Percentiles rank a stretch among this genome's conserved stretches.
phyloP scores from a whole-genome alignment of 2,329 filamentous ascomycete genomes.

The Verticillium klebahnii region DNA sequence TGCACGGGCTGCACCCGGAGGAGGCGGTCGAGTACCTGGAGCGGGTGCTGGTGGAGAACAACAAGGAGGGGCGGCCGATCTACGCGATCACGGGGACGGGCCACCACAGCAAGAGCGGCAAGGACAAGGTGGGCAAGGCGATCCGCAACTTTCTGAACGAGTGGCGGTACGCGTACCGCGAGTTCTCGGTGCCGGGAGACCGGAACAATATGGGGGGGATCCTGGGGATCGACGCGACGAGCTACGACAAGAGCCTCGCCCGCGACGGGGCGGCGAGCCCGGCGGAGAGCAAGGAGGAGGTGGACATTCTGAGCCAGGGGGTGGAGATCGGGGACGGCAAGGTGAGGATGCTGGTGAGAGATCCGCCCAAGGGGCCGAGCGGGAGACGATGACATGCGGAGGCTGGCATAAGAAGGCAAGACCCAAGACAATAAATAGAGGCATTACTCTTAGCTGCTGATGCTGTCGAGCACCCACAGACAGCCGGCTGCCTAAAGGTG shows the following conservation, averaged over 20 bases:
- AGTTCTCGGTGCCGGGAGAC: conserved; percentile 96
- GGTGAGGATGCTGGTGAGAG: conserved; percentile 59
- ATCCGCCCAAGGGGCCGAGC: conserved; percentile 53
- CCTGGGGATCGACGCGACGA: conserved; percentile 61
- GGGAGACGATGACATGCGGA: conserved; percentile 29
- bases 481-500: no score
- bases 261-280: conserved; percentile 38
- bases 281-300: conserved; percentile 36
- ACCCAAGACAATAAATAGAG: conserved; percentile 3
- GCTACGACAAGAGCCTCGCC: conserved; percentile 58
- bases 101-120: conserved; percentile 97
- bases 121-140: conserved; percentile 96
- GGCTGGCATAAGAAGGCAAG: neutral
- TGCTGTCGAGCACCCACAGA: no score
- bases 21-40: conserved; percentile 95
- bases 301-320: conserved; percentile 60
- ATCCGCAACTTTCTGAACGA: conserved; percentile 88
- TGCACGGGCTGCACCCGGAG: conserved; percentile 97
- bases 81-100: conserved; percentile 97
- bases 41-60: conserved; percentile 79
- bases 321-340: conserved; percentile 65
- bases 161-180: conserved; percentile 91
- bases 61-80: conserved; percentile 66
- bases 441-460: neutral
- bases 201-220: conserved; percentile 76